Percentiles rank a stretch among this genome's conserved stretches.
phyloP scores from a whole-genome alignment of 2,329 filamentous ascomycete genomes.

The Diplodia scrobiculata region DNA sequence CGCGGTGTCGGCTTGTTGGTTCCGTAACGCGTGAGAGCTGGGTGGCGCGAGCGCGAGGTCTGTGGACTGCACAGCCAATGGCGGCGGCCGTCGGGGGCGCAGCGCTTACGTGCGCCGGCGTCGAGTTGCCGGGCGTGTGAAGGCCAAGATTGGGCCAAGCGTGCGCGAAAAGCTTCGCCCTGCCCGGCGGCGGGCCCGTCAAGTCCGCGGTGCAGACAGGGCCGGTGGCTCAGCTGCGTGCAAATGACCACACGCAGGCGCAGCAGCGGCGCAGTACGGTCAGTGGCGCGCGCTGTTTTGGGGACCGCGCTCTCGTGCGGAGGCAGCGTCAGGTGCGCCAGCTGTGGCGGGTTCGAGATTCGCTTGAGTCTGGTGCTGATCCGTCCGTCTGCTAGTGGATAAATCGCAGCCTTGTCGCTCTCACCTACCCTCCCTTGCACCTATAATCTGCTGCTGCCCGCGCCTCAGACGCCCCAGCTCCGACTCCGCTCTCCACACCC shows the following conservation, averaged over 20 bases:
- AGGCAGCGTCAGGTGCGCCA: slow-evolving; percentile 16
- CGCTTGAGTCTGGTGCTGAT: slow-evolving; percentile 20
- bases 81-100: background rate
- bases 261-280: slow-evolving; percentile 18
- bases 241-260: background rate
- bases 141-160: slow-evolving; percentile 20
- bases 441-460: slow-evolving; percentile 16
- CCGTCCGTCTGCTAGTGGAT: slow-evolving; percentile 23
- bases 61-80: slow-evolving; percentile 10
- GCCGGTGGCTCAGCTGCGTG: slow-evolving; percentile 15
- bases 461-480: background rate
- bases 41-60: slow-evolving; percentile 4
- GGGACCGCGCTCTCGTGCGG: slow-evolving; percentile 7
- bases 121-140: slow-evolving; percentile 1
- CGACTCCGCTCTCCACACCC: slow-evolving; percentile 22
- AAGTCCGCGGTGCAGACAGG: background rate
- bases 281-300: slow-evolving; percentile 5
- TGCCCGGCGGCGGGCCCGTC: background rate
- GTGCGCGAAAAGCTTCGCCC: slow-evolving; percentile 17
- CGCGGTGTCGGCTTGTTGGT: slow-evolving; percentile 12
- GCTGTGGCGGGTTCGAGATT: slow-evolving; percentile 24
- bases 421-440: slow-evolving; percentile 6
- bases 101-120: slow-evolving; percentile 24
- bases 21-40: slow-evolving; percentile 14
- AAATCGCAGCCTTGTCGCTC: slow-evolving; percentile 26